A percentile compares a stretch with the other conserved stretches of the same genome.
Evolutionary conservation across 73 alveolate genomes (phyloP).

Genomic region (Tetrahymena thermophila): DNA sequence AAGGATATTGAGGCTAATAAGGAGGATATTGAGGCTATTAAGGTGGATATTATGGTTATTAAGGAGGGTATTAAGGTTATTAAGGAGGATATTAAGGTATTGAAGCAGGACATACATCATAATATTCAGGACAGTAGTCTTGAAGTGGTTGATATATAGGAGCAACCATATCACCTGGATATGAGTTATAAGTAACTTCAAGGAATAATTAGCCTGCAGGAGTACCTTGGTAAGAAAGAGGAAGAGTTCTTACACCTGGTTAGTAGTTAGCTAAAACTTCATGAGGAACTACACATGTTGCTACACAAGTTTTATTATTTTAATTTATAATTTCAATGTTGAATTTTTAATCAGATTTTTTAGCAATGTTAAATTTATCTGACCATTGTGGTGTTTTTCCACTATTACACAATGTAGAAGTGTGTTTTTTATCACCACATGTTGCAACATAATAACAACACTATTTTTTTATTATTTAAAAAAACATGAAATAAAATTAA

Average conservation of each 20-base stretch:
- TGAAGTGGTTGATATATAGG: neutral
- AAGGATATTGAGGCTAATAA: neutral
- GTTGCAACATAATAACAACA: neutral
- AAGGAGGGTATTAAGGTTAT: neutral
- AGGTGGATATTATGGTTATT: neutral
- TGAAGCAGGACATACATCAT: neutral
- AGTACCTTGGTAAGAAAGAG: neutral
- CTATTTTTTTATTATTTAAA: neutral
- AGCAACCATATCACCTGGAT: neutral
- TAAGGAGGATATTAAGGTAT: neutral
- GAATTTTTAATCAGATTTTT: neutral
- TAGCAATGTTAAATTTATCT: neutral
- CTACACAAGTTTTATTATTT: neutral
- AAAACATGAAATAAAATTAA: no score
- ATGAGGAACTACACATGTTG: neutral
- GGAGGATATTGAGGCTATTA: neutral
- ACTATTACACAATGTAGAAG: neutral
- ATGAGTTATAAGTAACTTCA: neutral
- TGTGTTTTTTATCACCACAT: neutral
- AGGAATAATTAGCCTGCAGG: neutral
- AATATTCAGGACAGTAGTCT: neutral
- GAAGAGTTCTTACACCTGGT: neutral
- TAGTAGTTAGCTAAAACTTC: neutral
- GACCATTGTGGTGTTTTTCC: neutral
- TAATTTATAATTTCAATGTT: neutral